Conservation (phyloP, 306 rosid species). For the Citrullus amarus region DNA sequence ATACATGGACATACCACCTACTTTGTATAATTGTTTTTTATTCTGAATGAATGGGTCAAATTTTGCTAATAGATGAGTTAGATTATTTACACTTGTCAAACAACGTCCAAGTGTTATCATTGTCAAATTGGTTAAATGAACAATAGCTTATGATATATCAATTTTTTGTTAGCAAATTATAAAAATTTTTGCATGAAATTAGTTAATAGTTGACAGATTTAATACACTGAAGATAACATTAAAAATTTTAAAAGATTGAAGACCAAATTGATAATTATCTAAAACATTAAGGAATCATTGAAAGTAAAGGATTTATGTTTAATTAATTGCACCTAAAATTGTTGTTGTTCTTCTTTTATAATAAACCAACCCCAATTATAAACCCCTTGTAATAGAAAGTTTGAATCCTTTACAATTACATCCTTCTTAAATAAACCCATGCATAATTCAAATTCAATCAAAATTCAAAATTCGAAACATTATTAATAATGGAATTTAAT, state of each 20-base stretch:
- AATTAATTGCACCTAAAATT: too few species aligned
- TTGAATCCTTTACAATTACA: background rate
- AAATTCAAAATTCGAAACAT: background rate
- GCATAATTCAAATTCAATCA: background rate
- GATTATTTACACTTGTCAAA: background rate
- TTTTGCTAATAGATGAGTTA: background rate
- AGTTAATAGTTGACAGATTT: background rate
- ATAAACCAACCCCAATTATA: background rate
- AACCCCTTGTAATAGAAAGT: background rate
- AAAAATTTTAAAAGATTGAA: background rate
- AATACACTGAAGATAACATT: too few species aligned
- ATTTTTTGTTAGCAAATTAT: background rate
- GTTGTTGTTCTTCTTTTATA: background rate
- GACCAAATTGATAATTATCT: background rate
- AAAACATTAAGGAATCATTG: background rate
- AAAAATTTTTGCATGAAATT: background rate
- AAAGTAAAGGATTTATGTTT: too few species aligned
- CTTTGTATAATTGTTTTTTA: background rate
- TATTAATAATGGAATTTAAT: background rate
- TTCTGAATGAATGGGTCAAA: background rate
- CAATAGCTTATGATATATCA: background rate
- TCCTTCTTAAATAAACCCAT: background rate
- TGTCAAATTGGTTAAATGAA: background rate
- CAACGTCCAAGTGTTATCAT: background rate
- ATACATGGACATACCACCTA: background rate